Evolutionary conservation across 352 stramenopile genomes (phyloP).

Genomic region (Aphanomyces astaci): DNA sequence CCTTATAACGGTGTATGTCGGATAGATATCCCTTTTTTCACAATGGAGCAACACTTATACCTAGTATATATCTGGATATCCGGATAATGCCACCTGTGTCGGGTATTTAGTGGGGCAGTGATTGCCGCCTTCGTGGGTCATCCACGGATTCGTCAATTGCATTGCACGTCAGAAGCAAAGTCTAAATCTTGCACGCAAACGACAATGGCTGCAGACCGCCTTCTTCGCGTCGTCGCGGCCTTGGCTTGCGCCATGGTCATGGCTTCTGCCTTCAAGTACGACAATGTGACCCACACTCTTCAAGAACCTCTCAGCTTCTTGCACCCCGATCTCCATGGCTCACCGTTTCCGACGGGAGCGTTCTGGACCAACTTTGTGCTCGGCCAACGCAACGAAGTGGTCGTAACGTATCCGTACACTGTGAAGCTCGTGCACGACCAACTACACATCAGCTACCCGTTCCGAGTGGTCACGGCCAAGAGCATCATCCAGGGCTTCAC

Average conservation of each 20-base stretch:
- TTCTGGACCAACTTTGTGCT: slow-evolving; percentile 82
- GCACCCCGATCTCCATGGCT: neutral
- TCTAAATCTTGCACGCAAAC: too few relatives aligned
- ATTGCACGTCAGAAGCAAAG: too few relatives aligned
- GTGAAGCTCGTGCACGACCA: slow-evolving; percentile 45
- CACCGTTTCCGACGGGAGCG: slow-evolving; percentile 61
- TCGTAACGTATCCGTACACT: slow-evolving; percentile 65
- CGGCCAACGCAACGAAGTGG: slow-evolving; percentile 40
- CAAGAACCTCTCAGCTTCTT: neutral
- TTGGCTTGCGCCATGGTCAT: neutral
- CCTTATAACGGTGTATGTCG: too few relatives aligned
- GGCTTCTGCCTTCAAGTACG: neutral
- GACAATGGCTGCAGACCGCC: too few relatives aligned
- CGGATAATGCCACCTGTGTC: too few relatives aligned
- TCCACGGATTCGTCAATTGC: too few relatives aligned
- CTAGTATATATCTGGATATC: too few relatives aligned
- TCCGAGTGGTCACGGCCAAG: slow-evolving; percentile 55
- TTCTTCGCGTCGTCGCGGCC: neutral
- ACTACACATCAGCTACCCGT: slow-evolving; percentile 67
- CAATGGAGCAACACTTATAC: too few relatives aligned
- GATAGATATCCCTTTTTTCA: too few relatives aligned
- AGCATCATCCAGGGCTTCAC: slow-evolving; percentile 66
- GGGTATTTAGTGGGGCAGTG: too few relatives aligned
- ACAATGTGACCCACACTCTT: slow-evolving; percentile 12
- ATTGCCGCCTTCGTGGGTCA: too few relatives aligned